Base-by-base conservation (phyloP, 805 yeast species). In the Wickerhamiella allomyrinae region DNA sequence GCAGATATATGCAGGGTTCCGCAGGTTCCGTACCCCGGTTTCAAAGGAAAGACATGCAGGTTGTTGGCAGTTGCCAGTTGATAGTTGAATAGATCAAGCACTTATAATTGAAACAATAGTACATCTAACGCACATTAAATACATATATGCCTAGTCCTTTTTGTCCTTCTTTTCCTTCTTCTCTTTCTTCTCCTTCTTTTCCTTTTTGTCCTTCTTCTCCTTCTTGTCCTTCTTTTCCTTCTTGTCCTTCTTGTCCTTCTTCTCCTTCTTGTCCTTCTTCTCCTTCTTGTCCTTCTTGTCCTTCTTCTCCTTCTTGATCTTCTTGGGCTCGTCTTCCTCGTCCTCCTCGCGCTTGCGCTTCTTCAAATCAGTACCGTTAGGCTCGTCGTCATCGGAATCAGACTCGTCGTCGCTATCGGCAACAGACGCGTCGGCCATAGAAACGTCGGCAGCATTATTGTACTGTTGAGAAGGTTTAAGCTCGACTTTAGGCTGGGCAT, bases 371-470 rank as follows among this genome's bases (percentile, higher is more conserved):
- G 25, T 44, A 15, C 27, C 65, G 49, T 68, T 49, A 14, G 66
- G 66, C 49, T 66, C 71, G n/a, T 57, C 58, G 17, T 54, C 55
- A 40, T 41, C 55, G 50, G 39, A 50, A 21, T 59, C 57, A 3
- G 60, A 57, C 11, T 56, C 50, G 38, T 71, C 73, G 45, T 69
- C 74, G 5, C 60, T 41, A 49, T 71, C 70, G 2, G 56, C 69
- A 6, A 52, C 54, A 15, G 49, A 53, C 3, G 55, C 69, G 7
- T 52, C 55, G 17, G 48, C 55, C 37, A 82, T 67, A 5, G 77
- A 79, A 37, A 76, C 73, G 61, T 93, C 98, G 37, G 96, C 97
- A 61, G 87, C 97, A 33, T 84, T 93, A 58, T 89, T 91, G 68
- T 91, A 91, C 44, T 89, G 82, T 62, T 79, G 72, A 40, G 89